Percentiles rank a stretch among this genome's conserved stretches.
phyloP scores from a whole-genome alignment of 768 basidiomycete genomes.

The Saitozyma sp. region DNA sequence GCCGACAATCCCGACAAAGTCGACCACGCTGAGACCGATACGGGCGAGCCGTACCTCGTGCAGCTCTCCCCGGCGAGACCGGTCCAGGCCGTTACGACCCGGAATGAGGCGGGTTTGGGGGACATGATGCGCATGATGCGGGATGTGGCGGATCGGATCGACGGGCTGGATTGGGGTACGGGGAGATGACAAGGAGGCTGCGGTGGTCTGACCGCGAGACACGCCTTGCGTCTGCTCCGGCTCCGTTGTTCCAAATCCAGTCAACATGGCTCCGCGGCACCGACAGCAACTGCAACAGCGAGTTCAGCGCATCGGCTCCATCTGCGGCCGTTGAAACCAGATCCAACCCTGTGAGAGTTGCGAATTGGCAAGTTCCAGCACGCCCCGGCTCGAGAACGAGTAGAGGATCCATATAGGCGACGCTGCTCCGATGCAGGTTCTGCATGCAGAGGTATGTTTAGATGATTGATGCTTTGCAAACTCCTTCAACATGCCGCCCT shows the following conservation, averaged over 20 bases:
- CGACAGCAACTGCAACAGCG: too few relatives aligned
- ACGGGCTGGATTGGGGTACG: constrained; percentile 34
- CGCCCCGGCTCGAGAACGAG: too few relatives aligned
- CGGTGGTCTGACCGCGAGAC: too few relatives aligned
- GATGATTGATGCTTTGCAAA: neutral
- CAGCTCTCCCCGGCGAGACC: constrained; percentile 33
- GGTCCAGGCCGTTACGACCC: constrained; percentile 20
- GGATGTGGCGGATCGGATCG: constrained; percentile 28
- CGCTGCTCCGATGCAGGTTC: neutral
- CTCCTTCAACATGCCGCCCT: neutral
- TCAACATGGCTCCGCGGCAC: too few relatives aligned
- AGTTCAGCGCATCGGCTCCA: too few relatives aligned
- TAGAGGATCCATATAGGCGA: too few relatives aligned
- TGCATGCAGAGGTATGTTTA: neutral
- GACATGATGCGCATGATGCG: constrained; percentile 31
- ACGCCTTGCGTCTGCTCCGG: too few relatives aligned
- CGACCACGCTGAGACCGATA: neutral
- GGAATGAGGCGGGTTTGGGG: constrained; percentile 20
- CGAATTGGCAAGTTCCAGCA: too few relatives aligned
- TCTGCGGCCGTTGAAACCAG: too few relatives aligned
- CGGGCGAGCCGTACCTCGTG: constrained; percentile 27
- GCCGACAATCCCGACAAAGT: neutral
- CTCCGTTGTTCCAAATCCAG: too few relatives aligned
- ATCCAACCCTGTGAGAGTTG: neutral
- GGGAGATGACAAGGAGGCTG: constrained; percentile 3